Evolutionary conservation across 139 green algal species (phyloP).

Genomic region (Closterium sp.): DNA sequence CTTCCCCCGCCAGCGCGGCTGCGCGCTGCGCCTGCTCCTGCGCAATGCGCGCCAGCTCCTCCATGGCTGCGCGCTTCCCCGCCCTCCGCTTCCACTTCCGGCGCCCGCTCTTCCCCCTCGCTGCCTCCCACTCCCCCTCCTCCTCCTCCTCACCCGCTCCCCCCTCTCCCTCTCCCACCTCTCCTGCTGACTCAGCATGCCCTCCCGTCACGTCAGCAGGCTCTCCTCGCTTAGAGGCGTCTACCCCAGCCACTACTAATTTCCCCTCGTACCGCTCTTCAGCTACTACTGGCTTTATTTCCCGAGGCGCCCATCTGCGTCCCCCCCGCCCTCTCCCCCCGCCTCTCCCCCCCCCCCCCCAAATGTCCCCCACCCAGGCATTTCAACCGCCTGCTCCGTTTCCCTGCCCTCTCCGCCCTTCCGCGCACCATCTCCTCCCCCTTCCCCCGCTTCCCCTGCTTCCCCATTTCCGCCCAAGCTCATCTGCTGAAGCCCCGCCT

Average conservation of each 20-base stretch:
- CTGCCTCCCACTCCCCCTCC: slow-evolving; percentile 15
- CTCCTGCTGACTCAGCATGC: neutral
- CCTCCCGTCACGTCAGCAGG: neutral
- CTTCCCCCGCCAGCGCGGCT: neutral
- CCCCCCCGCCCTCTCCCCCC: slow-evolving; percentile 1
- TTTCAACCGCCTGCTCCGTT: neutral
- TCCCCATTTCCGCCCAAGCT: neutral
- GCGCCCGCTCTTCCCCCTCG: slow-evolving; percentile 8
- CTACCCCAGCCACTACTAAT: slow-evolving; percentile 2
- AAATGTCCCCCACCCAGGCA: neutral
- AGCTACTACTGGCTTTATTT: neutral
- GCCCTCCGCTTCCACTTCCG: neutral
- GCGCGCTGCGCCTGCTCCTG: neutral
- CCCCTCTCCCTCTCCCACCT: slow-evolving; percentile 3
- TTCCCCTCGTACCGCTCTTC: neutral
- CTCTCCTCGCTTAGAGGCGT: neutral
- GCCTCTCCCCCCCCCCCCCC: neutral
- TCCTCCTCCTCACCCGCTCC: slow-evolving; percentile 21
- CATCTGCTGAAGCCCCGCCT: neutral
- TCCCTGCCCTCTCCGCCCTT: neutral
- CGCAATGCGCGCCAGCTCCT: neutral
- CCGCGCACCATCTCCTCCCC: neutral
- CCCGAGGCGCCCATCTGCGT: neutral
- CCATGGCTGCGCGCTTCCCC: neutral
- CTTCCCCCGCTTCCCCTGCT: neutral